Conservation (phyloP, 768 basidiomycete species). For the Rhodotorula paludigena region DNA sequence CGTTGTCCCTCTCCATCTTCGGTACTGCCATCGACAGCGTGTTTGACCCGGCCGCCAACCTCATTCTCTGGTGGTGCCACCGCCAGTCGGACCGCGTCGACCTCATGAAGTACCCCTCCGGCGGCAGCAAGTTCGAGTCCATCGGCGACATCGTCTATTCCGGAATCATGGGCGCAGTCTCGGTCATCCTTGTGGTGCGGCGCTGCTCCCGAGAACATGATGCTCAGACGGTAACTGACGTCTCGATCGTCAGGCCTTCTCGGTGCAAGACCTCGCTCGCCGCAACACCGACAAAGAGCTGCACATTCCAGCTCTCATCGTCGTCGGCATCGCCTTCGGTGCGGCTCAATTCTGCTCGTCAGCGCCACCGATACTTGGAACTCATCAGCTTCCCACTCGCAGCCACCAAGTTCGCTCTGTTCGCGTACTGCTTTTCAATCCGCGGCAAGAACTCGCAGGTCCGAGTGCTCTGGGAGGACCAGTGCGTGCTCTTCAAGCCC, state of each 20-base stretch:
- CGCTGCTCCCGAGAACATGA: not conserved
- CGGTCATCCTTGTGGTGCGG: constrained; percentile 23
- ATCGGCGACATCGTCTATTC: constrained; percentile 36
- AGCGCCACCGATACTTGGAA: not conserved
- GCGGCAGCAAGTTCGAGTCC: constrained; percentile 27
- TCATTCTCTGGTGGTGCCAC: constrained; percentile 59
- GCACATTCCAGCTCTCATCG: constrained; percentile 73
- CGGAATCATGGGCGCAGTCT: constrained; percentile 30
- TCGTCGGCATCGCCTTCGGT: constrained; percentile 80
- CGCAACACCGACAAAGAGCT: constrained; percentile 58
- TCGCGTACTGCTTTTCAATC: constrained; percentile 77
- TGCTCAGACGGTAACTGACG: not conserved
- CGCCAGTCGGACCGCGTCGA: constrained; percentile 67
- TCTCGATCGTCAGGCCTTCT: constrained; percentile 58
- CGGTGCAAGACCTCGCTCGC: constrained; percentile 62
- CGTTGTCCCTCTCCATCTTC: constrained; percentile 74
- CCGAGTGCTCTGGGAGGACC: constrained; percentile 91
- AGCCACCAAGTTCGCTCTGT: constrained; percentile 65
- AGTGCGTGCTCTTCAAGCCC: constrained; percentile 83
- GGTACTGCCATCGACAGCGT: constrained; percentile 76
- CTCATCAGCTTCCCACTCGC: not conserved
- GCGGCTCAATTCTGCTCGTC: constrained; percentile 34
- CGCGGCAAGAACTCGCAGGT: constrained; percentile 84
- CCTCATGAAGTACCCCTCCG: constrained; percentile 76
- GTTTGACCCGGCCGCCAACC: constrained; percentile 49